Conservation (phyloP, 2,329 filamentous ascomycete species). For the Thermoascus crustaceus region DNA sequence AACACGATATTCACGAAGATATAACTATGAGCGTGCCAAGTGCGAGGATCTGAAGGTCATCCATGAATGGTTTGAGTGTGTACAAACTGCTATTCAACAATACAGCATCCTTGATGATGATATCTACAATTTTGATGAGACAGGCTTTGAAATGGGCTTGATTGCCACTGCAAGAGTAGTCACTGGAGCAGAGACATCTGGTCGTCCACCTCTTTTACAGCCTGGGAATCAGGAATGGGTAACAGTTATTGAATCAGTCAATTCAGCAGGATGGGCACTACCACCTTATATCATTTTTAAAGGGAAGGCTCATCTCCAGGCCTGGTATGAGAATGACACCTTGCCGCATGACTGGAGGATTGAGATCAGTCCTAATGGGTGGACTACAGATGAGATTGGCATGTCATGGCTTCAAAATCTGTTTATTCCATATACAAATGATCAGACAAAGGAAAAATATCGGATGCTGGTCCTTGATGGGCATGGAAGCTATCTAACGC, state of each 20-base stretch:
- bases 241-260: no score
- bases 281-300: no score
- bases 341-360: background rate
- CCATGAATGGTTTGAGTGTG: background rate
- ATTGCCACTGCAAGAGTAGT: background rate
- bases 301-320: background rate
- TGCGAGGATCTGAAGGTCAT: slow-evolving; percentile 1
- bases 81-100: background rate
- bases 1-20: no score
- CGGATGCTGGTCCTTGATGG: no score
- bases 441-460: no score
- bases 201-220: slow-evolving; percentile 1
- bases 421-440: no score
- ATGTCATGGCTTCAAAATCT: no score
- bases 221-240: no score
- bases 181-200: no score
- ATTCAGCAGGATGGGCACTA: no score
- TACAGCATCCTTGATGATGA: background rate
- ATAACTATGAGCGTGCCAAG: background rate
- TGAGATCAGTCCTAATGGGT: slow-evolving; percentile 1
- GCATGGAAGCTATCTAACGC: no score
- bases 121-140: slow-evolving; percentile 4
- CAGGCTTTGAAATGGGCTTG: background rate
- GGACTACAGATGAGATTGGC: no score
- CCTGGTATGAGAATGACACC: background rate